Evolutionary conservation across 1,284 basidiomycete genomes (phyloP).

Genomic region (Trametes hirsuta): DNA sequence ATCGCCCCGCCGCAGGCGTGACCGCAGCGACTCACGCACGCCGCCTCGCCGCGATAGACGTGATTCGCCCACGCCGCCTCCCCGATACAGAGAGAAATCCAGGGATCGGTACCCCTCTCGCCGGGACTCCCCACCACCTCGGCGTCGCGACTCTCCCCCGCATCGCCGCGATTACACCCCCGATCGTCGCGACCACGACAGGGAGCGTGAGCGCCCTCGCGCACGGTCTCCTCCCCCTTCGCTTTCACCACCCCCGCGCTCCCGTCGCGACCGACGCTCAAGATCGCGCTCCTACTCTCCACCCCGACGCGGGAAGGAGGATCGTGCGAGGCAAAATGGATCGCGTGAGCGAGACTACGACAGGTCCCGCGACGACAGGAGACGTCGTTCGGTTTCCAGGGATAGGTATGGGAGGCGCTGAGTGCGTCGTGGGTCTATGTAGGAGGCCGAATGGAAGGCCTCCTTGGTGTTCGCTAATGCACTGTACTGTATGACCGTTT

Average conservation of each 20-base stretch:
- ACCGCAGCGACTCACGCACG: conserved; percentile 28
- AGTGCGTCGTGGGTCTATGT: background rate
- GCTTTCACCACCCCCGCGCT: conserved; percentile 33
- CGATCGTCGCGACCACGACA: conserved; percentile 27
- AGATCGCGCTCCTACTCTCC: conserved; percentile 28
- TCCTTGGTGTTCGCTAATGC: background rate
- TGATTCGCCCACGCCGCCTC: conserved; percentile 24
- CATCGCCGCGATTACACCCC: conserved; percentile 34
- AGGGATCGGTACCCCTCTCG: conserved; percentile 32
- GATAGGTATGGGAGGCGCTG: conserved; percentile 26
- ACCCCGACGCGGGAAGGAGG: conserved; percentile 25
- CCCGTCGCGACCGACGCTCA: conserved; percentile 27
- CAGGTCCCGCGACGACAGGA: conserved; percentile 17
- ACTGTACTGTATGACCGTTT: conserved; percentile 14
- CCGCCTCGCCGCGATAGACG: conserved; percentile 25
- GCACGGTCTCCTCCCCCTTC: conserved; percentile 31
- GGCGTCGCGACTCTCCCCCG: conserved; percentile 22
- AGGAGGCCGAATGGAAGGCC: conserved; percentile 22
- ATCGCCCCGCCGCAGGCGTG: conserved; percentile 37
- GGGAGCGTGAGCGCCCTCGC: conserved; percentile 21
- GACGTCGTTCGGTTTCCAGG: conserved; percentile 26
- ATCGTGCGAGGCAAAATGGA: conserved; percentile 19
- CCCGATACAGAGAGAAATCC: conserved; percentile 33
- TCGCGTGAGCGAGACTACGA: conserved; percentile 24
- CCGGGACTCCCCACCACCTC: conserved; percentile 23